phyloP scores from a whole-genome alignment of 2,329 filamentous ascomycete species.

The Kalaharituber pfeilii region DNA sequence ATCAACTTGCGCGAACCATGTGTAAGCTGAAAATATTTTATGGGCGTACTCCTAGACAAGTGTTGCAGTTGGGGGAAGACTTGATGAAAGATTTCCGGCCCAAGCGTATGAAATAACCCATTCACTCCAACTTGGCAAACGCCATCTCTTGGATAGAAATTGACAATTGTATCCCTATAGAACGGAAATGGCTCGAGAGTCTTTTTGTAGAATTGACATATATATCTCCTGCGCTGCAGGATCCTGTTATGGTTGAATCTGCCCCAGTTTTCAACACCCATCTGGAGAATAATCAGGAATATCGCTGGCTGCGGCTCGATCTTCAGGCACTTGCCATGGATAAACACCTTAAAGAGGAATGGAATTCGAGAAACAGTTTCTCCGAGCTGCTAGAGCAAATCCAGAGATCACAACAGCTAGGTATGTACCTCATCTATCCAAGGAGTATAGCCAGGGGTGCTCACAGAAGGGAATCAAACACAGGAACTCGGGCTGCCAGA shows the following conservation, averaged over 20 bases:
- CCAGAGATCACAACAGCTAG: neutral
- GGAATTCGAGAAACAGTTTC: neutral
- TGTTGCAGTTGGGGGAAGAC: too few relatives aligned
- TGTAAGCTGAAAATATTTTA: too few relatives aligned
- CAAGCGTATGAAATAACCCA: too few relatives aligned
- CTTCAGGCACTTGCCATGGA: neutral
- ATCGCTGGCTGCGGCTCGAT: neutral
- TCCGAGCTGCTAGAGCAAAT: neutral
- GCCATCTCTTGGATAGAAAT: too few relatives aligned
- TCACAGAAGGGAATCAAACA: too few relatives aligned
- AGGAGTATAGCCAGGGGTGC: too few relatives aligned
- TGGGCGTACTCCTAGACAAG: too few relatives aligned
- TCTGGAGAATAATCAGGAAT: neutral
- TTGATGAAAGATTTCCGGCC: too few relatives aligned
- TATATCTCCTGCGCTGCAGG: neutral
- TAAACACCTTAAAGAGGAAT: neutral
- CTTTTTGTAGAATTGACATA: neutral
- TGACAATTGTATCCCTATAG: too few relatives aligned
- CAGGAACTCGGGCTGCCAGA: too few relatives aligned
- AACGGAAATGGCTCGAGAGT: neutral
- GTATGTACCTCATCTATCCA: neutral
- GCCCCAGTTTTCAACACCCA: neutral
- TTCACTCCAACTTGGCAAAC: too few relatives aligned
- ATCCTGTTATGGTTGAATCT: neutral
- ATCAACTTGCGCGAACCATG: too few relatives aligned